Evolutionary conservation across 2,329 filamentous ascomycete species (phyloP), one percentile per base, ranked within the genome.

Genomic region (Didymella segeticola): DNA sequence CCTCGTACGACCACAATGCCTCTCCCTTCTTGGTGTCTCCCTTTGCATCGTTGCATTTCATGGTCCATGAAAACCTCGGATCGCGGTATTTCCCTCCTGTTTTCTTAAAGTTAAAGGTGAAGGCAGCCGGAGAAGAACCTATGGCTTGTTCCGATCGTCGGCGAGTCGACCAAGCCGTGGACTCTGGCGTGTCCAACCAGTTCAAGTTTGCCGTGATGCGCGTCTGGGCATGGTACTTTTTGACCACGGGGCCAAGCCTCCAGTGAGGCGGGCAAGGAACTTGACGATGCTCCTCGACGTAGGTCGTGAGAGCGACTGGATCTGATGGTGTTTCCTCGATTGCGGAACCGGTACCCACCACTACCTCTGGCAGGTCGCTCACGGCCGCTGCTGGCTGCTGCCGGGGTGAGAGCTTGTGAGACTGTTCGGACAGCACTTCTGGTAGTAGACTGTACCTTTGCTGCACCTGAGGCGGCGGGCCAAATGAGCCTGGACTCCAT

Each of bases 231-330:
- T 71, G 67, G 11, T 71, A 61, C 11, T 58, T 68, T 15, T 59
- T 55, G 5, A 63, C 26, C 2, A 62, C 36, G 1, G 70, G 64
- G 14, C 58, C 47, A 6, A 67, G 62, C 10, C 36, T 50, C 71
- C 71, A 74, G 43, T 71, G 69, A 29, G 65, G 63, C 8, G 71
- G 71, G 43, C 70, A 67, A 3, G 70, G 69, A 2, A 69, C 62
- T 43, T 70, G 64, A 4, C 62, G 62, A 42, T 72, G 53, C 23
- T 57, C 33, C 42, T 73, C 70, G 1, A 73, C 57, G 53, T 72
- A 69, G 11, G 47, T 23, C 9, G 67, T 53, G 39, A 70, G 15
- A 5, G 59, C 57, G 1, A 23, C 27, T 19, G 63, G 53, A 19
- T 64, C 58, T 19, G 52, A 47, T 19, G 48, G 43, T 20, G 53